Conservation (phyloP, 495 filamentous ascomycete species). For the Neurospora sp. region DNA sequence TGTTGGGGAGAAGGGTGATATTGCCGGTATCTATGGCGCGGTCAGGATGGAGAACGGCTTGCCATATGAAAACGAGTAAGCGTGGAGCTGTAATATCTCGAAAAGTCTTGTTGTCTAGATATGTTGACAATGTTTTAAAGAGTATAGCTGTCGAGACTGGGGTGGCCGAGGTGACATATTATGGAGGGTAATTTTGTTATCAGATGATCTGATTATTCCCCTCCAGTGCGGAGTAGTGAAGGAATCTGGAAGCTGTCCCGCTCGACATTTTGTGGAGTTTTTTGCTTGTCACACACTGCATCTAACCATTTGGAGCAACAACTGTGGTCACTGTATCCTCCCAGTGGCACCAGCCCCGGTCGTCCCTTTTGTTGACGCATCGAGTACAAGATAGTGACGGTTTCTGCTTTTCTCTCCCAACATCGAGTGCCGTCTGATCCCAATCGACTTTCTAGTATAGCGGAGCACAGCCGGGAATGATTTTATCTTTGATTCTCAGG, state of each 20-base stretch:
- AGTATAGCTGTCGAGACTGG: neutral
- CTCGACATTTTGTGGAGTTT: neutral
- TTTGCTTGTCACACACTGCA: neutral
- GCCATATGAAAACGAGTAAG: conserved; percentile 50
- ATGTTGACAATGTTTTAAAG: neutral
- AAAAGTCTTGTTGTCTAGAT: neutral
- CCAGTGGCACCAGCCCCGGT: neutral
- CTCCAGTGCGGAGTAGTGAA: neutral
- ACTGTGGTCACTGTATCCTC: neutral
- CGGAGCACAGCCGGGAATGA: neutral
- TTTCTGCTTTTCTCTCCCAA: neutral
- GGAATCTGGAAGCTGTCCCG: neutral
- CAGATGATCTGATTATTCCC: neutral
- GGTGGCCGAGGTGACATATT: neutral
- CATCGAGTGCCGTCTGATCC: neutral
- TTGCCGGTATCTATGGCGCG: conserved; percentile 76
- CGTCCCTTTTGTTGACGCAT: neutral
- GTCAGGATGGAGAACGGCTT: conserved; percentile 60
- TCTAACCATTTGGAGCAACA: neutral
- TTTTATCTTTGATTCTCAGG: neutral
- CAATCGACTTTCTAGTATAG: neutral
- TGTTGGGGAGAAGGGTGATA: conserved; percentile 65
- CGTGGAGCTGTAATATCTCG: neutral
- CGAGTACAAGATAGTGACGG: neutral
- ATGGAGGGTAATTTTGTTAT: neutral